phyloP scores from a whole-genome alignment of 2,329 filamentous ascomycete genomes.

The Niveomyces coronatus region DNA sequence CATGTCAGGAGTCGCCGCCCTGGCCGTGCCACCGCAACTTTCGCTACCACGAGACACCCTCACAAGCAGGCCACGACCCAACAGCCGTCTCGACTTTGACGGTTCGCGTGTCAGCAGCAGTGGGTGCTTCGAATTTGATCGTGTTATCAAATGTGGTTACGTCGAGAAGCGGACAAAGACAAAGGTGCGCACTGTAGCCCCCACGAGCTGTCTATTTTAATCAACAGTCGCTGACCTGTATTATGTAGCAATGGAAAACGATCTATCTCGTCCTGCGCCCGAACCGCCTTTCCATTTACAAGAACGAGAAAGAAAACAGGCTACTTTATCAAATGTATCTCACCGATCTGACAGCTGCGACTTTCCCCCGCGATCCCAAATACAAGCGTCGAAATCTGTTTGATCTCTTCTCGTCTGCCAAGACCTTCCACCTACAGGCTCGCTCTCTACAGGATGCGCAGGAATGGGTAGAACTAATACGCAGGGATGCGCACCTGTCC shows the following conservation, averaged over 20 bases:
- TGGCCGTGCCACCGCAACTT: conserved; percentile 4
- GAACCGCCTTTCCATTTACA: conserved; percentile 86
- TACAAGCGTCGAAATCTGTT: conserved; percentile 81
- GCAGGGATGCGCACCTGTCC: conserved; percentile 70
- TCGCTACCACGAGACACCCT: conserved; percentile 10
- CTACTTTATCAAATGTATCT: conserved; percentile 81
- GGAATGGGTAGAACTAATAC: conserved; percentile 78
- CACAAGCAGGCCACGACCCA: conserved; percentile 14
- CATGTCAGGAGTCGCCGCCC: conserved; percentile 8
- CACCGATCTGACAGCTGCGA: conserved; percentile 83
- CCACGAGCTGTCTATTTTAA: no score
- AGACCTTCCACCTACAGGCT: conserved; percentile 86
- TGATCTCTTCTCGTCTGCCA: conserved; percentile 80
- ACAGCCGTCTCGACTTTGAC: conserved; percentile 35
- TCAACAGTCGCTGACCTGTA: conserved; percentile 5
- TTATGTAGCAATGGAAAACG: conserved; percentile 72
- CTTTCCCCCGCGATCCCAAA: conserved; percentile 80
- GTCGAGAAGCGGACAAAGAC: conserved; percentile 89
- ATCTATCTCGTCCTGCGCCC: conserved; percentile 84
- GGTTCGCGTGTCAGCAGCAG: conserved; percentile 84
- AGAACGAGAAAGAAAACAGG: conserved; percentile 80
- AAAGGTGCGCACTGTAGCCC: conserved; percentile 65
- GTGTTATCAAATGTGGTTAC: conserved; percentile 80
- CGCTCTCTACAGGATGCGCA: conserved; percentile 61
- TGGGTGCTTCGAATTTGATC: conserved; percentile 92